A percentile compares a stretch with the other conserved stretches of the same genome.
These are phyloP conservation scores for Ogataea paradorogensis DNA, from an alignment of 805 yeast genomes.

Conservation along the genomic window DNA sequence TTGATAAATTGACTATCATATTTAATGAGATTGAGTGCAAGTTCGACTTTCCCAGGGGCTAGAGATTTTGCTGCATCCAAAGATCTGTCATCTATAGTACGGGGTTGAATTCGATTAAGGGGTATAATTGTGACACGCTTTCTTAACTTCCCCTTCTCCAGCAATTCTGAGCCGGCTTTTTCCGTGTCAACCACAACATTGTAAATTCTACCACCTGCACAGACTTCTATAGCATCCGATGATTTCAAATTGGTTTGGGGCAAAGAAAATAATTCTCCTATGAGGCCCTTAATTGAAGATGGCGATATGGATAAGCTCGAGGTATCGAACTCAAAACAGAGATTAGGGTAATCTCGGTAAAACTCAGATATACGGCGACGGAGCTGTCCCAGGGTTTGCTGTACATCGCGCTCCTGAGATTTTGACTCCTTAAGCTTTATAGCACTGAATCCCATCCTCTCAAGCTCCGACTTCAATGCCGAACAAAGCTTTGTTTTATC, in stretches of 20 bases:
- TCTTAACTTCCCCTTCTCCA: constrained; percentile 73
- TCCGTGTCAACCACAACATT: constrained; percentile 91
- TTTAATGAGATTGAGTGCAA: constrained; percentile 80
- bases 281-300: constrained; percentile 75
- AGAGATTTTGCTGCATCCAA: constrained; percentile 67
- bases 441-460: constrained; percentile 26
- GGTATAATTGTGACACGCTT: constrained; percentile 91
- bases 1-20: constrained; percentile 65
- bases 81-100: constrained; percentile 47
- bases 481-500: constrained; percentile 38
- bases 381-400: neutral
- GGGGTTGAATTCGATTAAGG: constrained; percentile 74
- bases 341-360: constrained; percentile 62
- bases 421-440: constrained; percentile 43
- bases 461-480: constrained; percentile 41
- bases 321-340: constrained; percentile 69
- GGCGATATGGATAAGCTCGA: constrained; percentile 64
- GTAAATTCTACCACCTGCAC: constrained; percentile 90
- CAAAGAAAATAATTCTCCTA: constrained; percentile 76
- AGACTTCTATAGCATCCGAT: constrained; percentile 83
- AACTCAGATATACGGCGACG: constrained; percentile 41
- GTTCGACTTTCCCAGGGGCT: constrained; percentile 81
- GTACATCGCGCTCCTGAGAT: constrained; percentile 30
- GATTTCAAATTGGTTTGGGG: constrained; percentile 53
- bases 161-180: constrained; percentile 73